These are phyloP conservation scores for Elsinoe australis DNA, from an alignment of 2,329 filamentous ascomycete species.

Conservation along the genomic window DNA sequence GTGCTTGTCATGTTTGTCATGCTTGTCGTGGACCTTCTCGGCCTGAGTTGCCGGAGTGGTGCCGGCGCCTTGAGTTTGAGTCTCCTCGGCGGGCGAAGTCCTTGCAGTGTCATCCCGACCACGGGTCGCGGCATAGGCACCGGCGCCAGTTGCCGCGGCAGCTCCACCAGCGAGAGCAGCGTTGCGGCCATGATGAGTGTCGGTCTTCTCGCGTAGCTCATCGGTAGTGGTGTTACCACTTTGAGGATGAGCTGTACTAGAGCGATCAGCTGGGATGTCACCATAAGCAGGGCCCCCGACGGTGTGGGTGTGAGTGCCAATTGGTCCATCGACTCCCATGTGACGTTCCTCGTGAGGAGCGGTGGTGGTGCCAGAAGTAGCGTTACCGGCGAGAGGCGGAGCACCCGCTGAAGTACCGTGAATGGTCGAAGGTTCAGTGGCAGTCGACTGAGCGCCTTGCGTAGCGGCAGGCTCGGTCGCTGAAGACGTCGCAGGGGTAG, in stretches of 20 bases:
- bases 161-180: constrained; percentile 12
- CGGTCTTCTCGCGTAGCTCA: background rate
- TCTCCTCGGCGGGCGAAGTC: background rate
- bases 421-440: background rate
- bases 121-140: constrained; percentile 13
- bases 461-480: constrained; percentile 10
- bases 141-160: constrained; percentile 2
- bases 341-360: constrained; percentile 17
- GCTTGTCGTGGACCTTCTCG: constrained; percentile 17
- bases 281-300: too few relatives aligned
- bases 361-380: background rate
- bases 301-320: too few relatives aligned
- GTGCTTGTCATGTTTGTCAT: constrained; percentile 22
- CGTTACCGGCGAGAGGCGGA: background rate
- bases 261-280: too few relatives aligned
- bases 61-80: background rate
- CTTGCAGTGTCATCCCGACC: constrained; percentile 8
- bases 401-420: background rate
- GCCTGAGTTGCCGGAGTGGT: background rate
- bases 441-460: background rate
- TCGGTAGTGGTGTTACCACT: too few relatives aligned
- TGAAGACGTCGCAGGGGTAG: background rate
- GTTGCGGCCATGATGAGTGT: constrained; percentile 1
- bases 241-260: too few relatives aligned
- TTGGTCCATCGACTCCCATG: too few relatives aligned